Base-by-base conservation (phyloP, 345 rosid genomes). In the Limnanthes douglasii region DNA sequence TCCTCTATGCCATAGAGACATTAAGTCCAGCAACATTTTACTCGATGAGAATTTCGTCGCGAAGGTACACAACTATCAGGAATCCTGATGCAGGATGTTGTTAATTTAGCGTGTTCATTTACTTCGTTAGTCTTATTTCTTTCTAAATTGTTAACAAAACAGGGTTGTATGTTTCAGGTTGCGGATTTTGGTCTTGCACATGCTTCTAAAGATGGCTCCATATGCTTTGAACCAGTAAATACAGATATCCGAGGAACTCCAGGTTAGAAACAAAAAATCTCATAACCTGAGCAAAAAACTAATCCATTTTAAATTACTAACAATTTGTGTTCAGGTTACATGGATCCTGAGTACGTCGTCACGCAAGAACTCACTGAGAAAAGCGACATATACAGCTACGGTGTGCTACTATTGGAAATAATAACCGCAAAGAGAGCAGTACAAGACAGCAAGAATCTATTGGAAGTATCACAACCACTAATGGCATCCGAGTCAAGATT, bases 121-220 rank as follows among this genome's bases (percentile, higher is more conserved):
- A 15, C 41, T 31, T 37, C 14, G 8, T 13, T 10, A 2, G 13
- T 35, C 31, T 43, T 18, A 33, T 11, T 40, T 42, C 31, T 11
- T 11, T 13, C 2, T 34, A 18, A 21, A 10, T 28, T 29, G 45
- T 30, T 30, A n/a, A n/a, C n/a, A n/a, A n/a, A n/a, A n/a, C n/a
- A n/a, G n/a, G n/a, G 27, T 40, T 57, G 43, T 42, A 30, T 49
- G 30, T 13, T 60, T 49, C 71, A 88, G 97, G 64, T 88, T 68
- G 95, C 98, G 22, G 98, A 88, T 77, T 88, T 88, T 40, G 98
- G 98, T 38, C 94, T 79, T 34, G 84, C 73, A 13, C 84, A 77
- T 66, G 77, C 95, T 64, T 76, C 95, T 21, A 88, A 76, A 57
- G 79, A 76, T 51, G 84, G 93, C 31, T 88, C 97, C 25, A 55